Base-by-base conservation (phyloP, 345 rosid genomes). In the Hypericum androsaemum region DNA sequence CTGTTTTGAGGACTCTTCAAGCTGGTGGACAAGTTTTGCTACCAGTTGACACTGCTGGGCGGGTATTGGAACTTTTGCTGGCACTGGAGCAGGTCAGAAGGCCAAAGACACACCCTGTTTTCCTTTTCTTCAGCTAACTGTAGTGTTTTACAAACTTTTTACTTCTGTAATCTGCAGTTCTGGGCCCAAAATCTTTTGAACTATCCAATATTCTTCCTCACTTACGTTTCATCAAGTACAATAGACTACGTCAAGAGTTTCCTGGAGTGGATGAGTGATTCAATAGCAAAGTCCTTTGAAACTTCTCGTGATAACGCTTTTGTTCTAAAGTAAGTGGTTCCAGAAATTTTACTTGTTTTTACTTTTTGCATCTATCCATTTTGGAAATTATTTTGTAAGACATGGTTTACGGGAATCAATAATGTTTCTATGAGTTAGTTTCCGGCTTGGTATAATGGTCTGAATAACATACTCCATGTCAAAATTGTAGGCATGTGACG, bases 191-290 rank as follows among this genome's bases (percentile, higher is more conserved):
- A 80, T 64, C 65, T 74, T 57, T 69, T 85, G 73, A 77, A 64
- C 66, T 83, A 74, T 68, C 95, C 95, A 39, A 85, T 88, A 66
- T 88, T 66, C 78, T 92, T 88, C 64, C 86, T 92, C 63, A 84
- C 96, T 2, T 80, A 84, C 60, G 96, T 88, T 60, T 43, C 96
- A 55, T 81, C 96, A 57, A 92, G 98, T 77, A 92, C 96, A 7
- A 73, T 92, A 75, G 98, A 92, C 64, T 92, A 84, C 66, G 84
- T 77, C 43, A 88, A 92, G 89, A 92, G 98, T 74, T 92, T 92
- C 77, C 84, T 92, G 38, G 98, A 92, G 81, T 92, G 96, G 96
- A 88, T 92, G 98, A 84, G 96, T 67, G 98, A 92, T 72, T 70
- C 95, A 54, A 85, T 92, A 64, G 80, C 98, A 40, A 92, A 92